These are phyloP conservation scores for Ochetophila trinervis DNA, from an alignment of 306 rosid genomes.

Conservation along the genomic window DNA sequence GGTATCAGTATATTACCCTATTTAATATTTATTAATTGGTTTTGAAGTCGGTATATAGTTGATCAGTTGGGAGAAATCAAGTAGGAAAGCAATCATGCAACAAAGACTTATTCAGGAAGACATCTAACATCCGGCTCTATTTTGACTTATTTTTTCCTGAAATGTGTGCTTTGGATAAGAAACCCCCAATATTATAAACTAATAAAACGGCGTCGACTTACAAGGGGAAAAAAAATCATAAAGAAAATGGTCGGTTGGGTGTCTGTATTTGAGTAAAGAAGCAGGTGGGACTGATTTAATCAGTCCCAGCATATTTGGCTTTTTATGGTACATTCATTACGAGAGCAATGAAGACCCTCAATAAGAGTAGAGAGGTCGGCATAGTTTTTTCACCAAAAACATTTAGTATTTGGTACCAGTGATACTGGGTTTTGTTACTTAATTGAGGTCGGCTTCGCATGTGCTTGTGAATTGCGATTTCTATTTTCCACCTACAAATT, in stretches of 20 bases:
- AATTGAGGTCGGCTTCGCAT: background rate
- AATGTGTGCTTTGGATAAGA: conserved; percentile 1
- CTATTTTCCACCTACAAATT: too few relatives aligned
- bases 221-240: background rate
- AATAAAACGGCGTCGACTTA: background rate
- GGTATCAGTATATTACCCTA: too few relatives aligned
- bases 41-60: conserved; percentile 15
- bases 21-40: background rate
- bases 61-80: conserved; percentile 8
- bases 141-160: conserved; percentile 19
- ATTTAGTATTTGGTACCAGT: background rate
- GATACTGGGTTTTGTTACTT: background rate
- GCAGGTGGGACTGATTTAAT: conserved; percentile 18
- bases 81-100: background rate
- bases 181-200: background rate
- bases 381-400: background rate
- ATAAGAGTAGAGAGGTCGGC: conserved; percentile 22
- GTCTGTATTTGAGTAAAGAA: conserved; percentile 9
- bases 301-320: conserved; percentile 1
- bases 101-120: conserved; percentile 3
- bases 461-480: background rate
- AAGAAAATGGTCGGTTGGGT: background rate
- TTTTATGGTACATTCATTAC: background rate
- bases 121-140: background rate
- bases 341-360: background rate